phyloP scores from a whole-genome alignment of 371 early-diverging fungal species.

The Rhizoclosmatium hyalinum region DNA sequence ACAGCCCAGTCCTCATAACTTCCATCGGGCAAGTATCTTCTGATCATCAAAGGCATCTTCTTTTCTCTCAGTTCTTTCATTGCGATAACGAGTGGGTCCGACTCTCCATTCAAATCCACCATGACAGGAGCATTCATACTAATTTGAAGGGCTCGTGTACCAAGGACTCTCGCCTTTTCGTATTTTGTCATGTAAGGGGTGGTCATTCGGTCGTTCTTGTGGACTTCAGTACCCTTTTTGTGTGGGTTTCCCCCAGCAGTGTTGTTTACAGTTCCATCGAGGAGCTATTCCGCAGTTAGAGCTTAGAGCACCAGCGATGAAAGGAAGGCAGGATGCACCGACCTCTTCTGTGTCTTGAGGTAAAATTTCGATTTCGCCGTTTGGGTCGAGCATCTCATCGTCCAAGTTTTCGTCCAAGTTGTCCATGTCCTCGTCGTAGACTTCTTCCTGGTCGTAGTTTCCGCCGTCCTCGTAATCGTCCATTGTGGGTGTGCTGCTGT shows the following conservation, averaged over 20 bases:
- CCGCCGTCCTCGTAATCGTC: conserved; percentile 34
- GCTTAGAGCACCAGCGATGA: neutral
- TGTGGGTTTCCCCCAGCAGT: conserved; percentile 1
- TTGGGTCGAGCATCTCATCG: neutral
- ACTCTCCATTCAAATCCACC: conserved; percentile 96
- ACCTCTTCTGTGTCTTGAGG: neutral
- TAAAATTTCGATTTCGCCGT: conserved; percentile 25
- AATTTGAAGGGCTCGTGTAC: conserved; percentile 68
- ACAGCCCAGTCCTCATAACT: conserved; percentile 98
- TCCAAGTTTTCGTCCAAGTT: conserved; percentile 34
- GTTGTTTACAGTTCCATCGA: conserved; percentile 10
- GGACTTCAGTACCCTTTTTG: conserved; percentile 35
- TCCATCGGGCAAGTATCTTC: conserved; percentile 96
- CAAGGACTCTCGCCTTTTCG: conserved; percentile 97
- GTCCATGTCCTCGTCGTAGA: conserved; percentile 33
- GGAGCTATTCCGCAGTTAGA: conserved; percentile 4
- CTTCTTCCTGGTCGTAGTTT: conserved; percentile 30
- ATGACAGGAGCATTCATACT: conserved; percentile 97
- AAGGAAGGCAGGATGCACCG: neutral
- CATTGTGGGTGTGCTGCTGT: neutral
- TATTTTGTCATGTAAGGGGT: conserved; percentile 99
- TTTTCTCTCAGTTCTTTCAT: conserved; percentile 95
- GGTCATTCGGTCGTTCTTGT: conserved; percentile 74
- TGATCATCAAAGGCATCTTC: conserved; percentile 95
- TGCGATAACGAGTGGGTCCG: conserved; percentile 98